Evolutionary conservation across 2,329 filamentous ascomycete genomes (phyloP).

Genomic region (Sporothrix globosa): DNA sequence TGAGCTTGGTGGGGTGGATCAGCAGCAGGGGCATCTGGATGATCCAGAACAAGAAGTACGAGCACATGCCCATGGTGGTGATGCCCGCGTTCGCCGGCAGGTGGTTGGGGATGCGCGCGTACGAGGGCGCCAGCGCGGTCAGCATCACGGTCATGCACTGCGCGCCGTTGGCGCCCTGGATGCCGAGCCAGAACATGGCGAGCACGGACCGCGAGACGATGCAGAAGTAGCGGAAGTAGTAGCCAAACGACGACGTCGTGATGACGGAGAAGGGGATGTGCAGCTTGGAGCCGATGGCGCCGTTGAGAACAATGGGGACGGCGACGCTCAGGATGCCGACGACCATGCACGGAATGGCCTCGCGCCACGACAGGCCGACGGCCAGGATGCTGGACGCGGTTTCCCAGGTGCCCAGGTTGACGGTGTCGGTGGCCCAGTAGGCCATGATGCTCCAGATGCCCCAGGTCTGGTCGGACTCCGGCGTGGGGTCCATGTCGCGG

Average conservation of each 20-base stretch:
- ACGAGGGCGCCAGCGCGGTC: conserved; percentile 41
- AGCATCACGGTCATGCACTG: conserved; percentile 42
- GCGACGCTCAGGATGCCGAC: conserved; percentile 66
- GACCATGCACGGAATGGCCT: conserved; percentile 55
- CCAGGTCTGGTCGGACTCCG: conserved; percentile 45
- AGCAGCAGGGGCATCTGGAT: conserved; percentile 42
- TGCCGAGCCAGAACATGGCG: conserved; percentile 48
- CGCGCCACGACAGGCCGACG: conserved; percentile 43
- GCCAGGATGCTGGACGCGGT: conserved; percentile 38
- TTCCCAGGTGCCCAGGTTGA: conserved; percentile 41
- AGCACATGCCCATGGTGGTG: conserved; percentile 46
- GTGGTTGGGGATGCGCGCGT: conserved; percentile 44
- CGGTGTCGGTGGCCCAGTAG: conserved; percentile 40
- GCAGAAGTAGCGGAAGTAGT: conserved; percentile 51
- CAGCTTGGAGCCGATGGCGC: conserved; percentile 52
- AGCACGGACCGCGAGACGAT: conserved; percentile 47
- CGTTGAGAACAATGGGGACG: conserved; percentile 55
- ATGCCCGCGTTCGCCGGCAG: conserved; percentile 47
- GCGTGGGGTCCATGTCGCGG: conserved; percentile 45
- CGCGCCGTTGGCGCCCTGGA: conserved; percentile 53
- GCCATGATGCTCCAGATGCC: conserved; percentile 39
- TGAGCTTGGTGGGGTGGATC: conserved; percentile 36
- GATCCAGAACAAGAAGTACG: conserved; percentile 47
- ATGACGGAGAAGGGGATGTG: conserved; percentile 54
- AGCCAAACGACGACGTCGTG: conserved; percentile 51